These are phyloP conservation scores for Fusarium nodosum DNA, from an alignment of 2,329 filamentous ascomycete genomes.

Conservation along the genomic window DNA sequence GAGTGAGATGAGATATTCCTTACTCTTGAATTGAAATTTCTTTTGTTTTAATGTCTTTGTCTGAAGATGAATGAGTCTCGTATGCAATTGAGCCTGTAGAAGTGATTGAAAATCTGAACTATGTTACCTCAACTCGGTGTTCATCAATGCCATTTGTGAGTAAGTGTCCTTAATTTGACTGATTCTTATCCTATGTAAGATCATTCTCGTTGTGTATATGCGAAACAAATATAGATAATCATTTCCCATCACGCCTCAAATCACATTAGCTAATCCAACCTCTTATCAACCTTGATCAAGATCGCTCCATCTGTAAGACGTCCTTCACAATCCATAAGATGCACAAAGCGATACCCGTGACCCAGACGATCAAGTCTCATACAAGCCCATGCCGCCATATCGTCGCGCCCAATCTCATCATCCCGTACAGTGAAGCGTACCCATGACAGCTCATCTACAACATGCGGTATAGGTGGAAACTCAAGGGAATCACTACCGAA, in stretches of 20 bases:
- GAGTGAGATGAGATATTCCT: slow-evolving; percentile 22
- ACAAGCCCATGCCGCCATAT: slow-evolving; percentile 89
- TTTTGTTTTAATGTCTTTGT: not conserved
- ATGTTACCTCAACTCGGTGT: too few species aligned
- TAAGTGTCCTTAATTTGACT: not conserved
- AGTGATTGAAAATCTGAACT: not conserved
- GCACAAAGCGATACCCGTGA: slow-evolving; percentile 82
- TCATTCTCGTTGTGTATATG: slow-evolving; percentile 7
- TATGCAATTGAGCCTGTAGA: too few species aligned
- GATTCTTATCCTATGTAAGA: not conserved
- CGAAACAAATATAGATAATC: not conserved
- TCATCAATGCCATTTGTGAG: not conserved
- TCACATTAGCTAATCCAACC: slow-evolving; percentile 48
- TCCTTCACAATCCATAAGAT: slow-evolving; percentile 78
- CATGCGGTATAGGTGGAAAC: slow-evolving; percentile 67
- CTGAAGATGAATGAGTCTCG: not conserved
- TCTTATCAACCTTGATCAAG: slow-evolving; percentile 80
- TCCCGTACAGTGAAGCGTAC: slow-evolving; percentile 89
- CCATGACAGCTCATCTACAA: slow-evolving; percentile 79
- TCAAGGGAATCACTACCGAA: slow-evolving; percentile 70
- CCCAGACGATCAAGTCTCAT: slow-evolving; percentile 85
- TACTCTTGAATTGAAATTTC: slow-evolving; percentile 14
- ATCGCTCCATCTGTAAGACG: slow-evolving; percentile 75
- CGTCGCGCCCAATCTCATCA: slow-evolving; percentile 83
- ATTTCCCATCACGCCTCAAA: slow-evolving; percentile 14